These are phyloP conservation scores for Sporisorium graminicola DNA, from an alignment of 1,284 basidiomycete genomes.

Conservation along the genomic window DNA sequence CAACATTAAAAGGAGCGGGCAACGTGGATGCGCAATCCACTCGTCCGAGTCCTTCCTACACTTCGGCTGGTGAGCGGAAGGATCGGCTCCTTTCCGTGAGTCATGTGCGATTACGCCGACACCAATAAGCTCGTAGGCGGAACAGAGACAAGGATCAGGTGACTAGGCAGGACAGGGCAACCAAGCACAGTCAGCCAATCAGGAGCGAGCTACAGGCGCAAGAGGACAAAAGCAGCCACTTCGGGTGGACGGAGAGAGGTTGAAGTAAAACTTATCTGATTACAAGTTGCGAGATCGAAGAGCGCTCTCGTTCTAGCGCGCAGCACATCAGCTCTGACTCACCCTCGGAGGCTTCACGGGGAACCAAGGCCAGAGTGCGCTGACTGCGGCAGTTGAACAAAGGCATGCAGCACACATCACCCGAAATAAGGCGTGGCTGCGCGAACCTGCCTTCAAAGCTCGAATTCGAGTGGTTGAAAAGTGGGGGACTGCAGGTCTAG, in stretches of 20 bases:
- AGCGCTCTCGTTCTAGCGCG: no score
- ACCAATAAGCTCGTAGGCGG: neutral
- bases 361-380: no score
- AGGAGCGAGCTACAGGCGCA: neutral
- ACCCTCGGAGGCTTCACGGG: neutral
- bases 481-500: no score
- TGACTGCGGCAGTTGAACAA: neutral
- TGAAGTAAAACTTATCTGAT: neutral
- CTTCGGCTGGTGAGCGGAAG: neutral
- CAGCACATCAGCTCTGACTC: no score
- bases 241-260: neutral
- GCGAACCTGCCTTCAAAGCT: no score
- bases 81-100: neutral
- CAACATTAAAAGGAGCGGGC: neutral
- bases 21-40: neutral
- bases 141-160: slow-evolving; percentile 1
- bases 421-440: no score
- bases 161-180: neutral
- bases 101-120: neutral
- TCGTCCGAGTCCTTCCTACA: neutral
- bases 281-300: slow-evolving; percentile 4
- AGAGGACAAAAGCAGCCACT: neutral
- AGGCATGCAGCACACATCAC: no score
- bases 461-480: no score
- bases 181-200: neutral